phyloP scores from a whole-genome alignment of 73 alveolate species.

The Stentor coeruleus region DNA sequence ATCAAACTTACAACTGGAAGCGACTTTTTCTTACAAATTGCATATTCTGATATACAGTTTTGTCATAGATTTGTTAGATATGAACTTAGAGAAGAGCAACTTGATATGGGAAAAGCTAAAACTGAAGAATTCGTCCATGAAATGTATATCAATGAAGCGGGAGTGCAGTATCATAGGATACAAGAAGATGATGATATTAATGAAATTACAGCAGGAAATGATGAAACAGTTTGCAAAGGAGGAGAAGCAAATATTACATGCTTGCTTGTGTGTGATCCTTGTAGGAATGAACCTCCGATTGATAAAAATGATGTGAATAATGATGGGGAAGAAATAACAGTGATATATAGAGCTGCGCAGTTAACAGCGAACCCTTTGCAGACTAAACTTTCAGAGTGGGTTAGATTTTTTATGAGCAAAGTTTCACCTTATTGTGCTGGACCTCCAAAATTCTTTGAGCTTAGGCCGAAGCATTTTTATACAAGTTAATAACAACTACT shows the following conservation, averaged over 20 bases:
- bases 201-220: background rate
- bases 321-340: background rate
- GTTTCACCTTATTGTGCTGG: background rate
- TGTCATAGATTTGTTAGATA: background rate
- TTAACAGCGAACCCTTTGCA: background rate
- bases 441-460: background rate
- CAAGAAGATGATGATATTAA: background rate
- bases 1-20: background rate
- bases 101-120: background rate
- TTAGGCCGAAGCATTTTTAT: background rate
- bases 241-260: background rate
- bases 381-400: background rate
- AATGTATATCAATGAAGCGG: background rate
- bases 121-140: background rate
- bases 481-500: background rate
- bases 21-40: background rate
- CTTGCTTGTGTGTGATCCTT: constrained; percentile 10
- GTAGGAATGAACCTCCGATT: background rate
- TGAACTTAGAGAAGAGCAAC: background rate
- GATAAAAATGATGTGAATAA: background rate
- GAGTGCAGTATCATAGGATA: background rate
- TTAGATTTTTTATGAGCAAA: background rate
- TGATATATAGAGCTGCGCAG: background rate
- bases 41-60: background rate
- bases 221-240: background rate